Evolutionary conservation across 75 land plant genomes (phyloP), one percentile per base, ranked within the genome.

Genomic region (Picea sitchensis): DNA sequence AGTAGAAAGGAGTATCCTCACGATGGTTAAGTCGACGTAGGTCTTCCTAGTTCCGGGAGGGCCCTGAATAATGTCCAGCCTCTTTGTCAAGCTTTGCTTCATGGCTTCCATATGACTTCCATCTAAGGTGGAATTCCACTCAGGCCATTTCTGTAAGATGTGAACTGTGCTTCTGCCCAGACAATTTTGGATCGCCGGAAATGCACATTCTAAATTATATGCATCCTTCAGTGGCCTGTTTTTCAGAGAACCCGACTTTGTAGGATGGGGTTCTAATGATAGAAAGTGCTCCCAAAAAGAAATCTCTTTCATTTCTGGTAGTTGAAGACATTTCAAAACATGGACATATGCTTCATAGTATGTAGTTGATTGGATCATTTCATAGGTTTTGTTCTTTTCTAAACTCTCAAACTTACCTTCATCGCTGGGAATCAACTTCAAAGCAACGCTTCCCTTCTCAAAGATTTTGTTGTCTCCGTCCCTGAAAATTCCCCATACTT

Each of bases 31-130:
- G 3, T 77, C 84, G 60, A 75, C 36, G 14, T 61, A 83, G 13
- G 84, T 83, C 51, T 83, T 83, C 15, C 82, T 83, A 23, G 84
- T 83, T 17, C 84, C 84, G 47, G 84, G 84, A 41, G 84, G 84
- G 20, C 84, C 84, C 34, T 80, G 84, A 54, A 83, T 83, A 20
- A 83, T 65, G 11, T 71, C 69, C 21, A 83, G 78, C 38, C 67
- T 73, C 31, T 83, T 83, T 36, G 84, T 83, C 7, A 80, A 23
- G 15, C 82, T 83, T 30, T 83, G 84, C 34, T 74, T 80, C 8
- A 83, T 2, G 13, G 83, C 84, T 34, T 54, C 32, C 34, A 56
- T 38, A 77, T 83, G 83, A 7, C 72, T 83, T 38, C 59, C 57
- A 75, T 83, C 84, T 12, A 83, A 34, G 64, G 44, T 41, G 44